These are phyloP conservation scores for Aspergillus tubingensis DNA, from an alignment of 2,329 filamentous ascomycete genomes.

Conservation along the genomic window DNA sequence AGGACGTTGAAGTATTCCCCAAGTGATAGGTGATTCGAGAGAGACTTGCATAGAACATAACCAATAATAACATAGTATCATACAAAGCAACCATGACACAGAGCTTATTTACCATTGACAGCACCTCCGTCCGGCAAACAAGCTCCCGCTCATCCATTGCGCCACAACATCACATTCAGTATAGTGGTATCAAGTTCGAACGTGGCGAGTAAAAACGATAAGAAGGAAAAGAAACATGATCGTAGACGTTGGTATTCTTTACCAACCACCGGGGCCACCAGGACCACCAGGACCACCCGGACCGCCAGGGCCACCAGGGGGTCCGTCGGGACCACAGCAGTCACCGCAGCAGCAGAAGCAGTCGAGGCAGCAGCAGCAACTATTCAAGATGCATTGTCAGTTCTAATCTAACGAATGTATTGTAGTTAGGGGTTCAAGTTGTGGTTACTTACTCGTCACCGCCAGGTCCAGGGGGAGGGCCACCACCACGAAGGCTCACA, in stretches of 20 bases:
- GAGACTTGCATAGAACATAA: not conserved
- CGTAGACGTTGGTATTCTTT: not conserved
- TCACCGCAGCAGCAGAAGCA: slow-evolving; percentile 10
- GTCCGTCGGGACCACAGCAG: slow-evolving; percentile 9
- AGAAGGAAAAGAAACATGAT: not conserved
- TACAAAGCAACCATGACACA: not conserved
- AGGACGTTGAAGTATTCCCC: too few relatives aligned
- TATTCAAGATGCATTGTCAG: not conserved
- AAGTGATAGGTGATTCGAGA: too few relatives aligned
- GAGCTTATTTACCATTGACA: not conserved
- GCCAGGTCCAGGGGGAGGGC: slow-evolving; percentile 4
- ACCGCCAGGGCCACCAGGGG: slow-evolving; percentile 3
- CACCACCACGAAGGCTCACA: slow-evolving; percentile 10
- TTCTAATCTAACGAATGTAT: not conserved
- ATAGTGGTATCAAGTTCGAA: slow-evolving; percentile 2
- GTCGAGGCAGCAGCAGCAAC: slow-evolving; percentile 12
- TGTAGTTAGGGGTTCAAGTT: not conserved
- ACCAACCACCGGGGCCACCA: slow-evolving; percentile 9
- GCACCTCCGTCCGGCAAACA: not conserved
- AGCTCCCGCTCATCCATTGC: not conserved
- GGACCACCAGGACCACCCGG: slow-evolving; percentile 2
- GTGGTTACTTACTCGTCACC: slow-evolving; percentile 9
- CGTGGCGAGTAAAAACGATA: not conserved
- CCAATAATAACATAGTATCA: not conserved
- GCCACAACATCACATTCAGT: not conserved